Conservation (phyloP, 305 asterid species). For the Salvia sclarea region DNA sequence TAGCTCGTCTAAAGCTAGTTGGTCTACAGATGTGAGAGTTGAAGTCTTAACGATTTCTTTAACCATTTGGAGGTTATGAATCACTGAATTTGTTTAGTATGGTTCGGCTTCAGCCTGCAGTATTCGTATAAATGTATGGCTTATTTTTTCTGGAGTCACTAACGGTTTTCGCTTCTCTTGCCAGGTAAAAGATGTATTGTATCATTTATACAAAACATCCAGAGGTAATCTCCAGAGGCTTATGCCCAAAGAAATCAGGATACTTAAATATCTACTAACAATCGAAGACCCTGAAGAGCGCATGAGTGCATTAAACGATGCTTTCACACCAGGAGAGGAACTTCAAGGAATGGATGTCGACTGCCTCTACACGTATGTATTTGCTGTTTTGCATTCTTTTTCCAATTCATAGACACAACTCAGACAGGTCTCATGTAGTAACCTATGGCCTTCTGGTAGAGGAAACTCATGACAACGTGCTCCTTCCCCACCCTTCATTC, state of each 20-base stretch:
- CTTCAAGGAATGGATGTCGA: constrained; percentile 73
- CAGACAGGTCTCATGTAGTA: background rate
- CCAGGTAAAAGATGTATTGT: constrained; percentile 84
- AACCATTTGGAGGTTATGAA: background rate
- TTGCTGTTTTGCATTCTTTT: background rate
- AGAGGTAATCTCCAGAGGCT: constrained; percentile 83
- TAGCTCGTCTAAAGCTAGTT: background rate
- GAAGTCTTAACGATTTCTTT: background rate
- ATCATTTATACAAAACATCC: constrained; percentile 72
- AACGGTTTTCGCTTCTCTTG: background rate
- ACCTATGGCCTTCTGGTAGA: background rate
- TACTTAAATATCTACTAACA: constrained; percentile 77
- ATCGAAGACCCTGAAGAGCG: constrained; percentile 87
- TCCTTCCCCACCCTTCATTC: background rate
- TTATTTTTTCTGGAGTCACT: background rate
- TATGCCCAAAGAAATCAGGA: constrained; percentile 89
- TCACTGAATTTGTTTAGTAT: background rate
- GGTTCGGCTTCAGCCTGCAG: background rate
- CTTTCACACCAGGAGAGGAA: constrained; percentile 94
- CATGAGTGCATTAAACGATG: constrained; percentile 71
- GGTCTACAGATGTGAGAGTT: background rate
- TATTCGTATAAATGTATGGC: background rate
- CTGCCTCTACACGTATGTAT: constrained; percentile 74
- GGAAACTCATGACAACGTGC: background rate
- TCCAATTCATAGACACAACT: background rate